Evolutionary conservation across 1,139 yeast species (phyloP), one percentile per base, ranked within the genome.

Genomic region (Wickerhamomyces sp.): DNA sequence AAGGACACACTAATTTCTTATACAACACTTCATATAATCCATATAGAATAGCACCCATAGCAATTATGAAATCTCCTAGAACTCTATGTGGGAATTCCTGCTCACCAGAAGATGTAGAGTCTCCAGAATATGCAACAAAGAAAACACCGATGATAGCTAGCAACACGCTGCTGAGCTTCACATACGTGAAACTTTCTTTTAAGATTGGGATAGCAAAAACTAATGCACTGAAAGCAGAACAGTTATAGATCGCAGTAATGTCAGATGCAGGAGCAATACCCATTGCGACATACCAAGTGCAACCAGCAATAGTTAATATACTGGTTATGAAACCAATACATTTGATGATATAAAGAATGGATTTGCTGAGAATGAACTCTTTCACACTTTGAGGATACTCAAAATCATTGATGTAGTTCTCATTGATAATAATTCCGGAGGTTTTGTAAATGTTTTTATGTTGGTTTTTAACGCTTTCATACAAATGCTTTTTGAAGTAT

Each of bases 251-350:
- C 9, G 96, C 96, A 3, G 96, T 87, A 22, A 88, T 82, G 55
- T 88, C 96, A 3, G 89, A 73, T 0, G 95, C 88, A 29, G 89
- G 84, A 1, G 96, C 82, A 59, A 85, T 63, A 22, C 81, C 70
- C 78, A 88, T 86, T 7, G 96, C 82, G 15, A 85, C 76, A 57
- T 86, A 88, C 96, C 96, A 88, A 1, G 95, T 79, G 31, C 76
- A 68, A 1, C 95, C 96, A 0, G 95, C 96, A 4, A 78, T 49
- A 10, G 86, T 85, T 44, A 88, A 68, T 7, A 87, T 74, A 8
- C 74, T 34, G 3, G 84, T 72, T 28, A 84, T 64, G 3, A 72
- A 39, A 4, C 71, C 61, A 10, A 78, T 57, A 33, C 70, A 66
- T 37, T 55, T 54, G 32, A 73, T 49, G 19, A 83, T 64, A 53